Conservation (phyloP, 176 grass and related monocot species). For the Stipa capillata region DNA sequence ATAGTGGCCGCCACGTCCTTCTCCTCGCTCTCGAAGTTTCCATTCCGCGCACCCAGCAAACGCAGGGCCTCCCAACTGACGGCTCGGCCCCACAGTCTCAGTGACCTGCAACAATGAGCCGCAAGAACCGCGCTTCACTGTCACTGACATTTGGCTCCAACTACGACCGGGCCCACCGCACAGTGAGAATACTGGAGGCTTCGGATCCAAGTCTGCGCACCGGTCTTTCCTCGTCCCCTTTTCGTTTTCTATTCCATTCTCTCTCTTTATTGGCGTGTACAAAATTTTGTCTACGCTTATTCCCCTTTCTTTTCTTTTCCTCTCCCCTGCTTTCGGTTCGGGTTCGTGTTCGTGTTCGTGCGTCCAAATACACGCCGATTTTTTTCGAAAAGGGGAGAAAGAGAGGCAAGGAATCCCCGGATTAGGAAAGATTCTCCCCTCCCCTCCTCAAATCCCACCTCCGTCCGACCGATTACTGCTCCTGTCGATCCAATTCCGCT, state of each 20-base stretch:
- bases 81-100: background rate
- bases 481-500: background rate
- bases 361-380: slow-evolving; percentile 8
- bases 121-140: background rate
- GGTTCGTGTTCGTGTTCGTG: background rate
- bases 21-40: background rate
- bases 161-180: background rate
- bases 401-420: background rate
- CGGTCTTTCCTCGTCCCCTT: background rate
- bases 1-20: slow-evolving; percentile 21
- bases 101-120: background rate
- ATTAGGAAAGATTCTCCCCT: background rate
- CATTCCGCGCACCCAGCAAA: background rate
- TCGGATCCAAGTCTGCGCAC: background rate
- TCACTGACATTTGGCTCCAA: background rate
- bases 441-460: background rate
- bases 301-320: background rate
- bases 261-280: background rate
- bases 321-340: background rate
- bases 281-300: background rate
- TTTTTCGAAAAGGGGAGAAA: background rate
- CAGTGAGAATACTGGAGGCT: background rate
- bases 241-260: background rate
- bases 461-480: background rate
- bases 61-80: background rate